Percentiles rank a stretch among this genome's conserved stretches.
Conservation (phyloP, 495 filamentous ascomycete species). For the Aspergillus indologenus region DNA sequence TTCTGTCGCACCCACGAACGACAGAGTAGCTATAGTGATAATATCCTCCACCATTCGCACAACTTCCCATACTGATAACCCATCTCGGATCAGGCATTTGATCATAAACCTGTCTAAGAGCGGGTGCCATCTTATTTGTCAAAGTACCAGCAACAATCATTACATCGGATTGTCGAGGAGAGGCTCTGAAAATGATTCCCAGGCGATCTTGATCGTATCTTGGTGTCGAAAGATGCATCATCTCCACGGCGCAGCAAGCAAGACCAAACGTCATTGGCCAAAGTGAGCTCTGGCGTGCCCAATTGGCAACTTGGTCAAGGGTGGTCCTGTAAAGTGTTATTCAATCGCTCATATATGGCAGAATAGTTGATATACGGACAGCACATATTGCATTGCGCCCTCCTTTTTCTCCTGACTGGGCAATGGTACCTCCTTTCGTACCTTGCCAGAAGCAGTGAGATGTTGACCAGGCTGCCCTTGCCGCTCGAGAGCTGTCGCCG, state of each 20-base stretch:
- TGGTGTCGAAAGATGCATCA: constrained; percentile 97
- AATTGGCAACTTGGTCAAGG: constrained; percentile 88
- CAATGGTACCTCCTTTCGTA: constrained; percentile 73
- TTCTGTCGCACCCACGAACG: constrained; percentile 85
- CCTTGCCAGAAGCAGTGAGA: constrained; percentile 50
- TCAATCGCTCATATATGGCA: neutral
- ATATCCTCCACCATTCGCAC: constrained; percentile 94
- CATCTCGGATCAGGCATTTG: constrained; percentile 97
- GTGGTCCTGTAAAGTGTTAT: constrained; percentile 61
- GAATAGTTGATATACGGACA: constrained; percentile 57
- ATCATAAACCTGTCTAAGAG: constrained; percentile 92
- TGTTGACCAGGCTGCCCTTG: constrained; percentile 39
- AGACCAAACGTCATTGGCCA: constrained; percentile 99
- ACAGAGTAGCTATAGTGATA: constrained; percentile 97
- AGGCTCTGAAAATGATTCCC: constrained; percentile 96
- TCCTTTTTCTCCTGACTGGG: constrained; percentile 91
- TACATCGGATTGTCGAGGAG: constrained; percentile 91
- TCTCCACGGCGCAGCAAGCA: constrained; percentile 94
- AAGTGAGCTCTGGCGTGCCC: constrained; percentile 87
- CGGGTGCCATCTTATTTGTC: constrained; percentile 98
- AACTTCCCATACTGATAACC: constrained; percentile 93
- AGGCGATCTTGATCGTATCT: constrained; percentile 95
- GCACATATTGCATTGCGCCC: constrained; percentile 92
- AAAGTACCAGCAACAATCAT: constrained; percentile 97
- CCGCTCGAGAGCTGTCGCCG: constrained; percentile 42